Evolutionary conservation across 331 rosid species (phyloP).

Genomic region (Malus hybrid): DNA sequence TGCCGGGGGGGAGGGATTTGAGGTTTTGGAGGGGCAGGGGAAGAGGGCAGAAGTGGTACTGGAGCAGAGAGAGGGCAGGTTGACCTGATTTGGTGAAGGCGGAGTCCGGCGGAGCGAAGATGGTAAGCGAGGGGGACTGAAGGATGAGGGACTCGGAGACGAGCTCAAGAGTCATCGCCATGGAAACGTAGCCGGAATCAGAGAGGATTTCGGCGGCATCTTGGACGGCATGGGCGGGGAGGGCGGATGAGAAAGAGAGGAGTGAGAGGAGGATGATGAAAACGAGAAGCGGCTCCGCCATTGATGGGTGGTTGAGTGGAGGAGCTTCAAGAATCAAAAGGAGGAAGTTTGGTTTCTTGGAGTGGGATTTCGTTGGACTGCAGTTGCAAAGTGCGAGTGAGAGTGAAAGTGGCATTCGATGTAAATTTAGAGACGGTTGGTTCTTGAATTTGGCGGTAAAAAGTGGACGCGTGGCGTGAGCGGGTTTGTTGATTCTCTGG

Average conservation of each 20-base stretch:
- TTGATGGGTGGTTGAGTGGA: slow-evolving; percentile 19
- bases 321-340: slow-evolving; percentile 1
- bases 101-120: slow-evolving; percentile 70
- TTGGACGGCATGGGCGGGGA: slow-evolving; percentile 35
- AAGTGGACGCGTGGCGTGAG: background rate
- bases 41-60: slow-evolving; percentile 46
- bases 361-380: background rate
- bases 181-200: slow-evolving; percentile 61
- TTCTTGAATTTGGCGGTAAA: slow-evolving; percentile 8
- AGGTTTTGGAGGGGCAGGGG: slow-evolving; percentile 43
- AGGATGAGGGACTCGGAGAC: slow-evolving; percentile 37
- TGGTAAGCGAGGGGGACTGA: slow-evolving; percentile 55
- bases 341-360: background rate
- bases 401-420: background rate
- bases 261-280: slow-evolving; percentile 16
- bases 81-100: slow-evolving; percentile 57
- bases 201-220: slow-evolving; percentile 61
- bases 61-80: slow-evolving; percentile 68
- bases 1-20: slow-evolving; percentile 47
- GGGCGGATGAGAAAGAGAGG: slow-evolving; percentile 27
- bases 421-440: background rate
- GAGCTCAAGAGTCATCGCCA: slow-evolving; percentile 61
- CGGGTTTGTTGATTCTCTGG: background rate
- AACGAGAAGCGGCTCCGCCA: slow-evolving; percentile 35
- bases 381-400: background rate